phyloP scores from a whole-genome alignment of 2,329 filamentous ascomycete genomes.

The Myriosclerotinia duriaeana region DNA sequence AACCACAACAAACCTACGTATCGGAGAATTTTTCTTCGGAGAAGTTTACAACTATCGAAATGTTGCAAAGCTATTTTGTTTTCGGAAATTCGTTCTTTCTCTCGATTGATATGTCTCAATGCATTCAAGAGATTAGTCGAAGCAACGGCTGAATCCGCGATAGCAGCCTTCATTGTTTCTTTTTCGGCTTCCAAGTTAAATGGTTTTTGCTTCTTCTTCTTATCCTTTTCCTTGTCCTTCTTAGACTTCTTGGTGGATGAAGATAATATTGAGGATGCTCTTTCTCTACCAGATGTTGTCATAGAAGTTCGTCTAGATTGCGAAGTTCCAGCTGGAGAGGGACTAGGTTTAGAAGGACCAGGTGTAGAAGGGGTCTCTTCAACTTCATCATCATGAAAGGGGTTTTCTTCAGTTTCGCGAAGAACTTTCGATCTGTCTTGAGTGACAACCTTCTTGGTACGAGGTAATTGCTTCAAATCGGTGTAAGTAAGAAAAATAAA shows the following conservation, averaged over 20 bases:
- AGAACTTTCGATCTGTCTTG: constrained; percentile 82
- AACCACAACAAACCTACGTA: constrained; percentile 56
- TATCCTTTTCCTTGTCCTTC: constrained; percentile 46
- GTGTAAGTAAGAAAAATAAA: constrained; percentile 23
- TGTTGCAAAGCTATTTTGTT: constrained; percentile 71
- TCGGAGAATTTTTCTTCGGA: constrained; percentile 79
- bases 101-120: constrained; percentile 86
- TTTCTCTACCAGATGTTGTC: constrained; percentile 25
- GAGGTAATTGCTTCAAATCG: constrained; percentile 55
- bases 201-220: constrained; percentile 57
- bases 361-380: constrained; percentile 45
- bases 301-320: constrained; percentile 30
- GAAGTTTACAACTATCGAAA: constrained; percentile 83
- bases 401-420: constrained; percentile 71
- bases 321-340: constrained; percentile 24
- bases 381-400: constrained; percentile 66
- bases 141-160: constrained; percentile 85
- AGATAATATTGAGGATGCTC: constrained; percentile 28
- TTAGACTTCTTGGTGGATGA: constrained; percentile 42
- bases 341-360: constrained; percentile 10
- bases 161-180: constrained; percentile 79
- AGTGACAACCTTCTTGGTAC: constrained; percentile 67
- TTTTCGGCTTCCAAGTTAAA: constrained; percentile 90
- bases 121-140: constrained; percentile 88
- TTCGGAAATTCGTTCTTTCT: constrained; percentile 82